A percentile compares a stretch with the other conserved stretches of the same genome.
phyloP scores from a whole-genome alignment of 1,139 yeast species.

The Scheffersomyces segobiensis region DNA sequence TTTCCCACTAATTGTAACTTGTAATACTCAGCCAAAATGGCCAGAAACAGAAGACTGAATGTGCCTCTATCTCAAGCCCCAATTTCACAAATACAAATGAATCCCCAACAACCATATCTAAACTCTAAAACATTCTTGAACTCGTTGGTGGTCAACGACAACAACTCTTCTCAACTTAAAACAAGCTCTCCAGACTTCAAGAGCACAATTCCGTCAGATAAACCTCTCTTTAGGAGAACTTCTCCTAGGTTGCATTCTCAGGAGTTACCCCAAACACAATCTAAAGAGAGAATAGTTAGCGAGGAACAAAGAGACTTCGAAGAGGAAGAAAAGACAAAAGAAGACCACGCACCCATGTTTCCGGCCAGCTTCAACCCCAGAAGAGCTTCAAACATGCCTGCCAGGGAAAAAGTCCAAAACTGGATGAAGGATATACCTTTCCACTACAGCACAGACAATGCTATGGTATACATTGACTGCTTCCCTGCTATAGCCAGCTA shows the following conservation, averaged over 20 bases:
- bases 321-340: background rate
- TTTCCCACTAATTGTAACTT: background rate
- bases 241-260: background rate
- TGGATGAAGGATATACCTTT: conserved; percentile 65
- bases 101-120: background rate
- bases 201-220: background rate
- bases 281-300: background rate
- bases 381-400: conserved; percentile 57
- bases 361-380: conserved; percentile 52
- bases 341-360: background rate
- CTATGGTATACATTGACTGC: conserved; percentile 30
- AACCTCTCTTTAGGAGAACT: background rate
- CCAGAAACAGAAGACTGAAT: background rate
- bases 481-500: conserved; percentile 45
- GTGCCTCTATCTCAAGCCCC: background rate
- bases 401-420: conserved; percentile 56
- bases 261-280: background rate
- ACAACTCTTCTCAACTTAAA: background rate
- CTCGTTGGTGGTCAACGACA: background rate
- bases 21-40: background rate
- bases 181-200: background rate
- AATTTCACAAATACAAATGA: background rate
- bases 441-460: conserved; percentile 20
- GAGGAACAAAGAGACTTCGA: background rate
- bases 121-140: background rate